Evolutionary conservation across 2,329 filamentous ascomycete genomes (phyloP), one percentile per base, ranked within the genome.

Genomic region (Incumbomyces delicatus): DNA sequence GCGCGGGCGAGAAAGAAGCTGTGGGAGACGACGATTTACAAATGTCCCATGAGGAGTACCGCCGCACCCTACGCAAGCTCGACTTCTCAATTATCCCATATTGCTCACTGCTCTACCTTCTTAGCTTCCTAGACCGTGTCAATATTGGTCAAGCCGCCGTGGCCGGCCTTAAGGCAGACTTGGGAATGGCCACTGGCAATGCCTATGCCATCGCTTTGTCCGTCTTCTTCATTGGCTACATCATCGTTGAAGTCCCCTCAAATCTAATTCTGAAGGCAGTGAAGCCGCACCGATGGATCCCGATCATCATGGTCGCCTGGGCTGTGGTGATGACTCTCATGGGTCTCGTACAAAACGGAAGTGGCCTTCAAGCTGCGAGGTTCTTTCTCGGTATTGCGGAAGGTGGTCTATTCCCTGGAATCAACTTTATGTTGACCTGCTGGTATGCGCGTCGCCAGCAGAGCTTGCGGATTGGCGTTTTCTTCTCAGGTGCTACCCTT

Each of bases 401-500:
- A 30, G 41, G 47, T 6, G 51, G 53, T 17, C 33, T 53, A 3
- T 53, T 71, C 70, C 52, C 62, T 71, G 72, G 71, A 1, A 65
- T 75, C 12, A 63, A 73, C 17, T 70, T 75, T 54, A 66, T 74
- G 3, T 57, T 70, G 8, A 62, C 60, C 12, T 68, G 65, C 3
- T 70, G 67, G 67, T 69, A 71, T 46, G 61, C 64, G 7, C 61
- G 68, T 71, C 82, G 77, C 55, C 81, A 87, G 63, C 72, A 86
- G 14, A 81, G 82, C 42, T 82, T 81, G 61, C 71, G 83, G 41
- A 85, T 83, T 58, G 78, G 80, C 0, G 61, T 75, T 18, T 87
- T 87, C 57, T 86, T 85, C 60, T 71, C 86, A 13, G 69, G 85
- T 4, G 81, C 82, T 32, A 81, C 75, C 51, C 69, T 83, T 5